These are phyloP conservation scores for Lolium perenne DNA, from an alignment of 176 grass and related monocot species.

Conservation along the genomic window DNA sequence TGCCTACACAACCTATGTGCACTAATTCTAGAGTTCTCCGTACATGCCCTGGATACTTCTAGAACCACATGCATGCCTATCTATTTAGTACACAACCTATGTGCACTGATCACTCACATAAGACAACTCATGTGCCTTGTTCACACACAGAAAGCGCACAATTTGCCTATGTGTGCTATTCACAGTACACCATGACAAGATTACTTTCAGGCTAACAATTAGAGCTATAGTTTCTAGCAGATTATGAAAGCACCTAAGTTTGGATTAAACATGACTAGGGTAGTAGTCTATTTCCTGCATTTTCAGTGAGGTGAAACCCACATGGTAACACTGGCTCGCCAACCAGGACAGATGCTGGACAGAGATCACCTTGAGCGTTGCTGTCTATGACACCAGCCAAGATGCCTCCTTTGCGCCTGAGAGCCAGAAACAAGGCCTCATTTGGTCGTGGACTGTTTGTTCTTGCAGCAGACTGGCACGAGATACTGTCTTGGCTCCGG, in stretches of 20 bases:
- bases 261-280: slow-evolving; percentile 1
- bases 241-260: slow-evolving; percentile 33
- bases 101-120: too few species aligned
- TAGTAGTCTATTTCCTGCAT: slow-evolving; percentile 29
- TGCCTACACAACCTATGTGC: too few species aligned
- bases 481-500: not conserved
- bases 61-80: too few species aligned
- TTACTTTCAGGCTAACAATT: too few species aligned
- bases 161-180: too few species aligned
- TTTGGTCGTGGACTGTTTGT: not conserved
- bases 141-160: too few species aligned
- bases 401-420: not conserved
- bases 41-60: too few species aligned
- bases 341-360: not conserved
- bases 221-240: not conserved
- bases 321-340: not conserved
- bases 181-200: too few species aligned
- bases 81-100: too few species aligned
- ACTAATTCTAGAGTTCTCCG: too few species aligned
- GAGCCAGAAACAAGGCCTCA: not conserved
- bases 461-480: not conserved
- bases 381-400: not conserved
- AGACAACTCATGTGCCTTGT: too few species aligned
- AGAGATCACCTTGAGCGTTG: not conserved
- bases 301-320: not conserved